A percentile compares a stretch with the other conserved stretches of the same genome.
Evolutionary conservation across 305 asterid genomes (phyloP).

Genomic region (Coffea humblotiana): DNA sequence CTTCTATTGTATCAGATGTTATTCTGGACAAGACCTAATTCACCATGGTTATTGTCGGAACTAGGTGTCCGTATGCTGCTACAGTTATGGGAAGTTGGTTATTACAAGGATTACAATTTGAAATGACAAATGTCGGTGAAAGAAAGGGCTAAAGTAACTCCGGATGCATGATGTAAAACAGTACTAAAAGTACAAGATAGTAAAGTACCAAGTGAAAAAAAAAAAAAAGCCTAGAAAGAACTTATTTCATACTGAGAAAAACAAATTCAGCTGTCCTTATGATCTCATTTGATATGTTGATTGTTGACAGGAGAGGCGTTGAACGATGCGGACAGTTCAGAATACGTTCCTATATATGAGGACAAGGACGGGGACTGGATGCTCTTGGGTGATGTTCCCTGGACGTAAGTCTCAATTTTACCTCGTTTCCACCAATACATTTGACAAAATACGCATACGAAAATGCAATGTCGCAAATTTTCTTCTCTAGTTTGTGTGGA

Average conservation of each 20-base stretch:
- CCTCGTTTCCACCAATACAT: no score
- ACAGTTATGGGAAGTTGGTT: background rate
- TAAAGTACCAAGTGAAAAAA: no score
- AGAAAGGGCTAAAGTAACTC: no score
- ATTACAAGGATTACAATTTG: background rate
- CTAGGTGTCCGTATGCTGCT: background rate
- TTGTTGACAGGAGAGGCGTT: constrained; percentile 45
- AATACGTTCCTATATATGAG: constrained; percentile 49
- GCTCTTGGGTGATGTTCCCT: constrained; percentile 85
- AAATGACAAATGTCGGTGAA: no score
- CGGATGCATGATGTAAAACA: no score
- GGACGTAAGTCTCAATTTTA: constrained; percentile 45
- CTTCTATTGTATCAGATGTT: background rate
- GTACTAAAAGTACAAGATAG: no score
- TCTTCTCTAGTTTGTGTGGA: no score
- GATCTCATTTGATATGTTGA: background rate
- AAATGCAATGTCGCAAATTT: no score
- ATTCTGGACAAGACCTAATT: background rate
- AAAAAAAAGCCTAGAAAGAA: no score
- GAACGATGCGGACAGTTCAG: constrained; percentile 48
- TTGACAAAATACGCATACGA: no score
- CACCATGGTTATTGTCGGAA: background rate
- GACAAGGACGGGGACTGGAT: constrained; percentile 88
- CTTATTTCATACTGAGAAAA: no score
- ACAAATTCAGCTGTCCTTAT: background rate